Base-by-base conservation (phyloP, 1,284 basidiomycete genomes). In the Cerioporus squamosus region DNA sequence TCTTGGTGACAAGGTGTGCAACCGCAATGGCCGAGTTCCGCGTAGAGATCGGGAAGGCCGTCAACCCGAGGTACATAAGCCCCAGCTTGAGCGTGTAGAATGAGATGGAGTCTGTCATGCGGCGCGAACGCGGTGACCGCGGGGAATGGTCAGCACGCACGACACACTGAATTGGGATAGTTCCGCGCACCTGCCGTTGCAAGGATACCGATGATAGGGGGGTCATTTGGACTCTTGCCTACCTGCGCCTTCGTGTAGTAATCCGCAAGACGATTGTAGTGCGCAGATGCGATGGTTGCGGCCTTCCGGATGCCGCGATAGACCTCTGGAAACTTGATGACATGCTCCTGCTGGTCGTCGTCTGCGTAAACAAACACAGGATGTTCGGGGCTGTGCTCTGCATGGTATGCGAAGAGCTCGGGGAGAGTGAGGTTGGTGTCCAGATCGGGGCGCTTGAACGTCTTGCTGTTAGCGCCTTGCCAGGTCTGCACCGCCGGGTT, bases 401-500 rank as follows among this genome's bases (percentile, higher is more conserved):
- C 60, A 47, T 77, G 73, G 64, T 66, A 72, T 26, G 72, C 69
- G 61, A 70, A 75, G 8, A 74, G 60, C 50, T 75, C 66, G 10
- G 73, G 69, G 23, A 66, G 24, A 12, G 63, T 63, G 12, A 65
- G 59, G 15, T 60, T 51, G 4, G 51, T 59, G 48, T 55, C 40
- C 10, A 61, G 18, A 17, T 18, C 44, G 2, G 55, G 51, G 18
- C 20, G 56, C n/a, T 42, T 49, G 48, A 60, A 65, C 3, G 63
- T 65, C 43, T 38, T 57, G 59, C 61, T 61, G 46, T 45, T 50
- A 5, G 51, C 57, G 24, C 62, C 62, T 29, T 64, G 62, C 18
- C 45, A n/a, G 10, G 62, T 59, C 18, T 38, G 45, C 1, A 60
- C 54, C n/a, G 48, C 33, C 18, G 58, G 57, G 29, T 60, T 55